Percentiles rank a stretch among this genome's conserved stretches.
These are phyloP conservation scores for Colletotrichum sp. DNA, from an alignment of 2,329 filamentous ascomycete species.

Conservation along the genomic window DNA sequence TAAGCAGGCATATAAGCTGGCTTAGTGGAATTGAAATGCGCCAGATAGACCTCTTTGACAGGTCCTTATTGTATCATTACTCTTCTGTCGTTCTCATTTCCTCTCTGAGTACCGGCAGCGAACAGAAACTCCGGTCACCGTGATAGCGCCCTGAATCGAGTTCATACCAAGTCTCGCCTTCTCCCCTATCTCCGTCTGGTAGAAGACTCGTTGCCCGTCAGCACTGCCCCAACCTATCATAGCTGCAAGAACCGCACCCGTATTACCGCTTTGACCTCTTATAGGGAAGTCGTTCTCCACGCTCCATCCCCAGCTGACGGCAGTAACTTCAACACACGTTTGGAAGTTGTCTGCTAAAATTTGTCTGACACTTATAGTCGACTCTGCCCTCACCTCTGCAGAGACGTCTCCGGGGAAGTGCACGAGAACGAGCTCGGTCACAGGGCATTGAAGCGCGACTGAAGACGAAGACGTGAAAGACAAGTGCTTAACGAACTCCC, in stretches of 20 bases:
- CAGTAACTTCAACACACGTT: not conserved
- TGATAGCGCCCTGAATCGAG: not conserved
- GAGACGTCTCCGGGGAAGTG: constrained; percentile 18
- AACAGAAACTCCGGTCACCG: not conserved
- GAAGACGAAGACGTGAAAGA: constrained; percentile 12
- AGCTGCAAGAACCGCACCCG: not conserved
- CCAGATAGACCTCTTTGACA: not conserved
- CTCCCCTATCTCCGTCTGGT: not conserved
- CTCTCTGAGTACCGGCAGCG: not conserved
- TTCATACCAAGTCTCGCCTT: not conserved
- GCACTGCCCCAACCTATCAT: not conserved
- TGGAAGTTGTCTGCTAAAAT: not conserved
- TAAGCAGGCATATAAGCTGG: not conserved
- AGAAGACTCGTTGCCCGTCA: not conserved
- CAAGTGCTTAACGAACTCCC: constrained; percentile 27
- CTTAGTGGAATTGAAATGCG: not conserved
- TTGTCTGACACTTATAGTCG: not conserved
- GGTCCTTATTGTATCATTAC: not conserved
- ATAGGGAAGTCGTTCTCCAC: constrained; percentile 2
- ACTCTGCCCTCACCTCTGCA: not conserved
- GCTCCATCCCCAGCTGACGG: not conserved
- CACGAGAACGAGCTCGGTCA: constrained; percentile 20
- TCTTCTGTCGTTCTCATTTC: not conserved
- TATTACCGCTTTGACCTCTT: not conserved
- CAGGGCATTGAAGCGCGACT: constrained; percentile 21